These are phyloP conservation scores for Gossypium turneri DNA, from an alignment of 345 rosid genomes.

Conservation along the genomic window DNA sequence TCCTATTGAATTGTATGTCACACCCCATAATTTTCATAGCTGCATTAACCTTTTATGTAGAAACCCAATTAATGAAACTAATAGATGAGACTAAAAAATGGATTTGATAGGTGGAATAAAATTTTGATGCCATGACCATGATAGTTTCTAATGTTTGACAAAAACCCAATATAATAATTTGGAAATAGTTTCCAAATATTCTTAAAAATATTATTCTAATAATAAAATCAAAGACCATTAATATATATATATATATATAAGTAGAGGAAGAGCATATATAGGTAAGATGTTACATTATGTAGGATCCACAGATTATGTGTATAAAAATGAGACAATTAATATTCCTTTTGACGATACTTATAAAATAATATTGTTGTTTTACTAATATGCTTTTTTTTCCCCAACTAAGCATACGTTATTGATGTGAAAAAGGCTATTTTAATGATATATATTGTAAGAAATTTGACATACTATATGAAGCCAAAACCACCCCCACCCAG, in stretches of 20 bases:
- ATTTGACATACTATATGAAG: background rate
- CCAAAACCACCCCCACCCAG: background rate
- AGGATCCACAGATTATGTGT: background rate
- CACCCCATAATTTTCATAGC: too few species aligned
- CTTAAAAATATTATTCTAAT: background rate
- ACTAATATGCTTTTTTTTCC: background rate
- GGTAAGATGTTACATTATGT: conserved; percentile 7
- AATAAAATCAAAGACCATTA: background rate
- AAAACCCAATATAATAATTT: background rate
- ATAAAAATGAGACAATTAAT: background rate
- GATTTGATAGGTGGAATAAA: too few species aligned
- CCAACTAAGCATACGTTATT: conserved; percentile 30
- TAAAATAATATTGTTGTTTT: conserved; percentile 9
- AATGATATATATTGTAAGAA: background rate
- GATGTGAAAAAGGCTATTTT: conserved; percentile 21
- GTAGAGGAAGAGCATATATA: background rate
- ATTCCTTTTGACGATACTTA: conserved; percentile 18
- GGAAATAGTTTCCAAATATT: background rate
- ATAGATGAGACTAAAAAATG: too few species aligned
- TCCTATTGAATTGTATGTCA: too few species aligned
- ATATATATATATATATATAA: background rate
- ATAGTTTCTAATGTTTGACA: conserved; percentile 2
- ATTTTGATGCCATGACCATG: background rate
- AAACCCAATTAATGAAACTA: too few species aligned
- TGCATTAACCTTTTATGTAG: too few species aligned